Percentiles rank a stretch among this genome's conserved stretches.
Evolutionary conservation across 352 stramenopile genomes (phyloP).

Genomic region (Globisporangium canariense): DNA sequence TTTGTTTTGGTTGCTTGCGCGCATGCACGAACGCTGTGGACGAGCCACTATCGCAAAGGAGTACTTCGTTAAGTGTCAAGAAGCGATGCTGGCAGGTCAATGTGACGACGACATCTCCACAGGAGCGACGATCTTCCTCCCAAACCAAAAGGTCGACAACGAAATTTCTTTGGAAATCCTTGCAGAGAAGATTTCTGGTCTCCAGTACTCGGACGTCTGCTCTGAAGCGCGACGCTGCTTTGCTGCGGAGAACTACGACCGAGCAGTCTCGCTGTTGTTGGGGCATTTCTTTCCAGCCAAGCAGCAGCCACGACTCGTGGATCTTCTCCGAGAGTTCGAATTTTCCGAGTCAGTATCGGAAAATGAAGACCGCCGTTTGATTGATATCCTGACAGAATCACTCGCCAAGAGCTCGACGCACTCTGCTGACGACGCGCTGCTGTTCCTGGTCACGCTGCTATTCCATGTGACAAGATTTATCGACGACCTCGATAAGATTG

Average conservation of each 20-base stretch:
- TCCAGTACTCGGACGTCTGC: constrained; percentile 59
- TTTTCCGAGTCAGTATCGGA: constrained; percentile 19
- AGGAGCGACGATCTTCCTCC: constrained; percentile 21
- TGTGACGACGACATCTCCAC: background rate
- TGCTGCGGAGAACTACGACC: constrained; percentile 32
- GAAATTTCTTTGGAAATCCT: constrained; percentile 40
- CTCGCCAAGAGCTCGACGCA: constrained; percentile 34
- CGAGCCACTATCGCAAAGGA: constrained; percentile 43
- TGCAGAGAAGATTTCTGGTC: constrained; percentile 41
- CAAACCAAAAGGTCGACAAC: constrained; percentile 40
- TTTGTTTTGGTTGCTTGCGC: constrained; percentile 57
- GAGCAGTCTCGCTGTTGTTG: constrained; percentile 36
- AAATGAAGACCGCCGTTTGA: constrained; percentile 11
- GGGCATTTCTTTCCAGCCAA: constrained; percentile 53
- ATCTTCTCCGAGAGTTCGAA: constrained; percentile 58
- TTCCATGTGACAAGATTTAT: constrained; percentile 40
- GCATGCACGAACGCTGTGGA: constrained; percentile 41
- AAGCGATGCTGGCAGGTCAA: constrained; percentile 18
- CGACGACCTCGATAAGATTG: constrained; percentile 21
- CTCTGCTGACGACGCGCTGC: constrained; percentile 23
- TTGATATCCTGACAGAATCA: constrained; percentile 43
- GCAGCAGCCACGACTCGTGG: constrained; percentile 39
- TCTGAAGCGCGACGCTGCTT: constrained; percentile 44
- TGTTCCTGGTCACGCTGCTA: constrained; percentile 40
- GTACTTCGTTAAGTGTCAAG: constrained; percentile 55